Evolutionary conservation across 495 filamentous ascomycete genomes (phyloP).

Genomic region (Aspergillus mulundensis): DNA sequence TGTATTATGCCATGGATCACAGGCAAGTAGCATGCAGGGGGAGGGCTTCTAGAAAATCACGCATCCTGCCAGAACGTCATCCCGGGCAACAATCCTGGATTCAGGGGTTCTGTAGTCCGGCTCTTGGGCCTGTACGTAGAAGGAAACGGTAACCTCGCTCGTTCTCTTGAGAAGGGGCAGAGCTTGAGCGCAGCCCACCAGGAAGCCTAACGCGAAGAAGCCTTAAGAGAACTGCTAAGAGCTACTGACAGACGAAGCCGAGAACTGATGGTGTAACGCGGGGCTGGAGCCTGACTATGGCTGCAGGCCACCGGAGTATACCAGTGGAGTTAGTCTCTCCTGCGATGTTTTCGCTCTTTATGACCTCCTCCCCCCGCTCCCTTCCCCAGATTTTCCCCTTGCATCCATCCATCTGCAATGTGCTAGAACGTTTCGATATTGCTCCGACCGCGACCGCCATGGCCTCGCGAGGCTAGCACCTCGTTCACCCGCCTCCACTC

Average conservation of each 20-base stretch:
- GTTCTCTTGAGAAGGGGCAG: background rate
- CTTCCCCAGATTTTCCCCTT: slow-evolving; percentile 17
- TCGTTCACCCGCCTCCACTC: background rate
- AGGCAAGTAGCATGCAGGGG: slow-evolving; percentile 3
- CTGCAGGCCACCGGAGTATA: background rate
- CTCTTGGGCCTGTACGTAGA: background rate
- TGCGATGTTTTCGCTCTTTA: slow-evolving; percentile 10
- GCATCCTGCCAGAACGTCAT: slow-evolving; percentile 6
- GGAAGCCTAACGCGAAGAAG: background rate
- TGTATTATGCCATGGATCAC: background rate
- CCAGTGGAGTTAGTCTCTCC: background rate
- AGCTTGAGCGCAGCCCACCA: background rate
- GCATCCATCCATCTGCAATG: background rate
- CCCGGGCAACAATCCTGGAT: background rate
- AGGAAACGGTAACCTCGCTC: background rate
- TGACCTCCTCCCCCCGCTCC: slow-evolving; percentile 5
- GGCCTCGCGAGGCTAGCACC: background rate
- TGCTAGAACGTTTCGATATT: background rate
- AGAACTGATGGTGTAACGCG: slow-evolving; percentile 3
- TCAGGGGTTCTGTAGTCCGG: slow-evolving; percentile 2
- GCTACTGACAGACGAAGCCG: background rate
- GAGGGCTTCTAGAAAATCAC: slow-evolving; percentile 16
- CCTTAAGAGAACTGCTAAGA: background rate
- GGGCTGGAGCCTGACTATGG: slow-evolving; percentile 2
- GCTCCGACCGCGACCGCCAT: background rate